Conservation (phyloP, 257 asterid genomes). For the Jasminum sambac region DNA sequence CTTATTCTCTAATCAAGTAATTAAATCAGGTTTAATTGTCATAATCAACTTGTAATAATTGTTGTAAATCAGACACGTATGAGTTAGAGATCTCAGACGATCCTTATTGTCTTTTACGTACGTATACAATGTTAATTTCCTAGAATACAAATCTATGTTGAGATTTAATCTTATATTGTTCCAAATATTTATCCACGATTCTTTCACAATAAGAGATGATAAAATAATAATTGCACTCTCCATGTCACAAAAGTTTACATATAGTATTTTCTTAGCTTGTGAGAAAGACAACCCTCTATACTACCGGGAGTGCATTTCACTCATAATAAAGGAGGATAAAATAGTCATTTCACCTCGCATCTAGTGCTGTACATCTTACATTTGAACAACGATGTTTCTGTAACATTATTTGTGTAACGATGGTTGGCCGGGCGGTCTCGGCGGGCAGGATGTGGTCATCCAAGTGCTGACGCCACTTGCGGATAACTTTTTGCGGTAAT, state of each 20-base stretch:
- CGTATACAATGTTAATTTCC: not conserved
- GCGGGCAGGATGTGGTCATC: slow-evolving; percentile 27
- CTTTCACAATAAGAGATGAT: no score
- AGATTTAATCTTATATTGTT: not conserved
- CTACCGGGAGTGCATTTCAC: no score
- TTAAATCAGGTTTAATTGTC: not conserved
- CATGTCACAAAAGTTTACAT: no score
- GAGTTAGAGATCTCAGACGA: not conserved
- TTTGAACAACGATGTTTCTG: no score
- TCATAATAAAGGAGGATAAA: no score
- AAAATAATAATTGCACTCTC: no score
- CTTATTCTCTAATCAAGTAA: not conserved
- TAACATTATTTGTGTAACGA: slow-evolving; percentile 22
- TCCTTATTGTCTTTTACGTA: not conserved
- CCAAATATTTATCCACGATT: not conserved
- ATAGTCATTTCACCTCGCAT: no score
- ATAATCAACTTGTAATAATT: not conserved
- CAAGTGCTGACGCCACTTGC: slow-evolving; percentile 26
- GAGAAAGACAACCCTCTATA: no score
- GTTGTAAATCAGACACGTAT: not conserved
- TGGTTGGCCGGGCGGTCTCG: slow-evolving; percentile 46
- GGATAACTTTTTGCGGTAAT: slow-evolving; percentile 32
- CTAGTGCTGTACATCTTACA: no score
- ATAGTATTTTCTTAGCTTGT: no score
- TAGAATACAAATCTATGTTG: not conserved